These are phyloP conservation scores for Papiliotrema flavescens DNA, from an alignment of 1,284 basidiomycete species.

Conservation along the genomic window DNA sequence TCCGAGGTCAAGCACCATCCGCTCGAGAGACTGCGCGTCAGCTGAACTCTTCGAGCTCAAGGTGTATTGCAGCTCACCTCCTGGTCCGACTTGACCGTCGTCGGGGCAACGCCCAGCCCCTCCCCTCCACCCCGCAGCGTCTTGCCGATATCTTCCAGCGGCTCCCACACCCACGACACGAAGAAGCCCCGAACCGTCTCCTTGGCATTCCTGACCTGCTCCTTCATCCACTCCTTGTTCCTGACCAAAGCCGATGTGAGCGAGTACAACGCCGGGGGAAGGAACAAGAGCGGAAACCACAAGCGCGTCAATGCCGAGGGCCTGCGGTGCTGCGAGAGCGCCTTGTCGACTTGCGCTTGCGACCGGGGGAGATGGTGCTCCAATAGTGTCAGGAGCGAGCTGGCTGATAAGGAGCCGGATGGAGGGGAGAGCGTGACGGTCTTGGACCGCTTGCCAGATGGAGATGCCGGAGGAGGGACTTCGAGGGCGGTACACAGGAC, in stretches of 20 bases:
- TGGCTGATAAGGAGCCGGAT: conserved; percentile 11
- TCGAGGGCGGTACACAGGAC: conserved; percentile 38
- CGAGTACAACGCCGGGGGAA: conserved; percentile 38
- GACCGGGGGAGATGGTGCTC: conserved; percentile 30
- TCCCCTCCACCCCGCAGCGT: conserved; percentile 61
- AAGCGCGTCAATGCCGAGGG: conserved; percentile 42
- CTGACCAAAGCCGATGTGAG: conserved; percentile 20
- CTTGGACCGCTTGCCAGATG: conserved; percentile 12
- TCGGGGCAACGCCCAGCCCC: conserved; percentile 53
- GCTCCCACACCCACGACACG: conserved; percentile 81
- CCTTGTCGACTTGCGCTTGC: conserved; percentile 12
- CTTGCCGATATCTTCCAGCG: conserved; percentile 72
- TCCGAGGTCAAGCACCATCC: conserved; percentile 86
- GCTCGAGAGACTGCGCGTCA: conserved; percentile 68
- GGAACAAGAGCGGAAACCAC: conserved; percentile 48
- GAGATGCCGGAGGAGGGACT: conserved; percentile 14
- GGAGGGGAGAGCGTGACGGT: conserved; percentile 6
- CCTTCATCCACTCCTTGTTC: conserved; percentile 49
- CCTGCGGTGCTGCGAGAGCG: conserved; percentile 30
- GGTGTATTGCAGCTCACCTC: conserved; percentile 23
- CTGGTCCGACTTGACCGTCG: conserved; percentile 46
- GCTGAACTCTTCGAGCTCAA: not conserved
- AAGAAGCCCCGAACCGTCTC: conserved; percentile 75
- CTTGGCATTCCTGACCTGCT: conserved; percentile 60
- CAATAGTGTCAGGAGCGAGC: conserved; percentile 32